phyloP scores from a whole-genome alignment of 345 rosid species.

The Eucalyptus curtisii region DNA sequence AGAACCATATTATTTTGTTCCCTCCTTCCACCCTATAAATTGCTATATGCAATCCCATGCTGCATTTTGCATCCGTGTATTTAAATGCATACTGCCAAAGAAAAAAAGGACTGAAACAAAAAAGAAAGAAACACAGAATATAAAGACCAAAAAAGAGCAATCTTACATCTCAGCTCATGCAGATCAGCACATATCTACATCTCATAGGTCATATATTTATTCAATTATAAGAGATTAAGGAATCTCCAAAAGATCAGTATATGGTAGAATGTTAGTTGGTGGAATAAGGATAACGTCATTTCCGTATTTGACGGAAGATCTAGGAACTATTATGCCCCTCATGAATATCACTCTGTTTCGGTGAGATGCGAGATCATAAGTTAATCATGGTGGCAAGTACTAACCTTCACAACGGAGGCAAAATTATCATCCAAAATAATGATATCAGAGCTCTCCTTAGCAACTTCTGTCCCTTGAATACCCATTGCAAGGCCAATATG shows the following conservation, averaged over 20 bases:
- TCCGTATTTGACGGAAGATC: not conserved
- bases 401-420: slow-evolving; percentile 6
- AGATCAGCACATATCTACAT: not conserved
- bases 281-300: not conserved
- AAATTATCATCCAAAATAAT: slow-evolving; percentile 15
- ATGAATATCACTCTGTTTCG: not conserved
- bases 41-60: not conserved
- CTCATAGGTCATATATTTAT: not conserved
- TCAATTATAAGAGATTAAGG: not conserved
- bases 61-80: not conserved
- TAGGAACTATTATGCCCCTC: not conserved
- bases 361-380: not conserved
- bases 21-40: not conserved
- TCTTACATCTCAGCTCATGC: not conserved
- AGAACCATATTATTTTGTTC: not conserved
- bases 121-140: not conserved
- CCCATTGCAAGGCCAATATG: slow-evolving; percentile 25
- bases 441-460: slow-evolving; percentile 20
- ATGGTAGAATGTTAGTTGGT: not conserved
- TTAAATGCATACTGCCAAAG: not conserved
- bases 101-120: not conserved
- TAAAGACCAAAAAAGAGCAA: not conserved
- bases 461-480: slow-evolving; percentile 18
- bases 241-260: not conserved
- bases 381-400: not conserved